Evolutionary conservation across 140 eudicot species (phyloP), one percentile per base, ranked within the genome.

Genomic region (Flaveria floridana): DNA sequence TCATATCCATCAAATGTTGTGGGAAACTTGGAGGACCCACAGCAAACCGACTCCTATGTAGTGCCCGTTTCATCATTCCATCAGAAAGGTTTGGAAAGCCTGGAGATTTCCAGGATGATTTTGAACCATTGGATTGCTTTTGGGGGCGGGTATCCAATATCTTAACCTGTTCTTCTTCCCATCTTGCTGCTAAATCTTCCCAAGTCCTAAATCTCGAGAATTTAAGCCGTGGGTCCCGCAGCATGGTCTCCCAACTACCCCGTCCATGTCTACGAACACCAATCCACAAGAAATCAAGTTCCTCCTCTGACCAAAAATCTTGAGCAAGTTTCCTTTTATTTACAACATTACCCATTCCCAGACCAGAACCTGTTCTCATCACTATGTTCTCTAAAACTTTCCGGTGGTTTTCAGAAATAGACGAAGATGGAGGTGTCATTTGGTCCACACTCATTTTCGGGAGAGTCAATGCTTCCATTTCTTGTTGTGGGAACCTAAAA

Each of bases 221-320:
- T 56, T 78, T 94, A 47, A 90, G 80, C 66, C 94, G 76, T 6
- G 94, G 89, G 64, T 94, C 97, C 57, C 74, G 81, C 58, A 94
- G 79, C 96, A 90, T 90, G 14, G 89, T 74, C 71, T 88, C 94
- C 97, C 97, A 94, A 58, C 87, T 88, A 34, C 96, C 97, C 55
- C 85, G 77, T 5, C 99, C 97, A 11, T 90, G 96, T 74, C 99
- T 86, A 14, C 97, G 90, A 70, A 94, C 90, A 52, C 97, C 99
- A 69, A 94, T 88, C 99, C 99, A 94, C 7, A 94, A 84, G 62
- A 80, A 86, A 76, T 94, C 99, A 14, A 94, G 99, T 48, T 94
- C 99, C 30, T 94, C 97, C 73, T 94, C 99, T 0, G 97, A 86
- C 99, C 97, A 94, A 65, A 83, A 76, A 77, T 94, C 97, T 20